These are phyloP conservation scores for Xylaria grammica DNA, from an alignment of 495 filamentous ascomycete genomes.

Conservation along the genomic window DNA sequence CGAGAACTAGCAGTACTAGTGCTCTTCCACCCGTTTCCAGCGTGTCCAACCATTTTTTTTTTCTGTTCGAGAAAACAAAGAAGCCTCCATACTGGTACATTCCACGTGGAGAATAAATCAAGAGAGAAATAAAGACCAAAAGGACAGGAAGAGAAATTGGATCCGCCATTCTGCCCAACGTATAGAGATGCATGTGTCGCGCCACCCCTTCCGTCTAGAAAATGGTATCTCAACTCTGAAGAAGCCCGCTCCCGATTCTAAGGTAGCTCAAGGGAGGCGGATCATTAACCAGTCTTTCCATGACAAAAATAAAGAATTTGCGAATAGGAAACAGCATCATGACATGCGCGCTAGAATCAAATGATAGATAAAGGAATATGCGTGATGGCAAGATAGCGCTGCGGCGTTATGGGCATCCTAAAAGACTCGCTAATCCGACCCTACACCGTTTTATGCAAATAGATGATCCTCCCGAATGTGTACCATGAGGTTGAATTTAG, in stretches of 20 bases:
- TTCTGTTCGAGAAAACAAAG: background rate
- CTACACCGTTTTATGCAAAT: slow-evolving; percentile 31
- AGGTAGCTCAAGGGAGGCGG: background rate
- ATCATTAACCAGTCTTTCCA: background rate
- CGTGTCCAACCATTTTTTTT: background rate
- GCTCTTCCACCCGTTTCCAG: background rate
- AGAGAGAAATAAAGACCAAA: background rate
- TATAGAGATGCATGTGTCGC: slow-evolving; percentile 1
- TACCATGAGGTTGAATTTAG: slow-evolving; percentile 31
- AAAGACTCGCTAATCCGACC: slow-evolving; percentile 33
- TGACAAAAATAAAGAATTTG: background rate
- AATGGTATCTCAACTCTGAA: slow-evolving; percentile 12
- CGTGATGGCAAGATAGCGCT: slow-evolving; percentile 7
- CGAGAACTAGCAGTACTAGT: background rate
- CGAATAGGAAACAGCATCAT: slow-evolving; percentile 29
- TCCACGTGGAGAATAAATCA: background rate
- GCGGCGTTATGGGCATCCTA: slow-evolving; percentile 29
- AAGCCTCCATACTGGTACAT: slow-evolving; percentile 18
- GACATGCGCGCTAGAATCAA: slow-evolving; percentile 26
- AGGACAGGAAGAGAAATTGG: background rate
- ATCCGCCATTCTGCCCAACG: background rate
- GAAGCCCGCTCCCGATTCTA: background rate
- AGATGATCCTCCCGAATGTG: slow-evolving; percentile 28
- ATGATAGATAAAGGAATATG: background rate
- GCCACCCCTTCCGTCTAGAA: slow-evolving; percentile 7